Percentiles rank a stretch among this genome's conserved stretches.
Evolutionary conservation across 306 rosid genomes (phyloP).

Genomic region (Oxytropis ochrocephala): DNA sequence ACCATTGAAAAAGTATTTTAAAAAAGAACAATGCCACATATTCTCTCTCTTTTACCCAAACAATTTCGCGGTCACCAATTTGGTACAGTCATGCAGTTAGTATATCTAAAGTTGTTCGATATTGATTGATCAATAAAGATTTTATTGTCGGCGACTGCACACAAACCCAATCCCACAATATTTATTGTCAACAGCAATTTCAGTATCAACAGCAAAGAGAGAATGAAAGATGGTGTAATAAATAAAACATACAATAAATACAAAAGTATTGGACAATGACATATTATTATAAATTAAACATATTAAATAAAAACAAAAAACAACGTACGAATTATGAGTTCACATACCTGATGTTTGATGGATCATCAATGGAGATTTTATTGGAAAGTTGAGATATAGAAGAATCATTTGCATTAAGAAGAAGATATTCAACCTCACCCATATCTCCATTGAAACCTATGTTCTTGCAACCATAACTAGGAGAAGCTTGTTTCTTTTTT

Average conservation of each 20-base stretch:
- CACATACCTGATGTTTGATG: constrained; percentile 53
- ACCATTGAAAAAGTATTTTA: background rate
- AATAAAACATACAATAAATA: constrained; percentile 17
- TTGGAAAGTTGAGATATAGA: constrained; percentile 34
- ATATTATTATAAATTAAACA: background rate
- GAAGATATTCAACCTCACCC: constrained; percentile 76
- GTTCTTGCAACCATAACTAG: constrained; percentile 65
- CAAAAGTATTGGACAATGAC: constrained; percentile 25
- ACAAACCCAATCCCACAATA: no score
- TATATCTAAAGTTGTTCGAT: no score
- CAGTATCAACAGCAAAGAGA: background rate
- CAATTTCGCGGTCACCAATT: no score
- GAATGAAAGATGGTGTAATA: background rate
- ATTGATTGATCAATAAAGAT: no score
- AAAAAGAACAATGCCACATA: background rate
- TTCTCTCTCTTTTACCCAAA: background rate
- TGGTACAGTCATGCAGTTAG: no score
- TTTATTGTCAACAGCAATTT: no score
- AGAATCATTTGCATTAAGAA: constrained; percentile 32
- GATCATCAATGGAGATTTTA: constrained; percentile 28
- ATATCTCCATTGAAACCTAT: constrained; percentile 69
- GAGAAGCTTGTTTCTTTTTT: constrained; percentile 39
- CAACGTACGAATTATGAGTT: background rate
- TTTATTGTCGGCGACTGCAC: no score
- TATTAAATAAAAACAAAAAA: background rate